Evolutionary conservation across 2,329 filamentous ascomycete species (phyloP), one percentile per base, ranked within the genome.

Genomic region (Talaromyces sp.): DNA sequence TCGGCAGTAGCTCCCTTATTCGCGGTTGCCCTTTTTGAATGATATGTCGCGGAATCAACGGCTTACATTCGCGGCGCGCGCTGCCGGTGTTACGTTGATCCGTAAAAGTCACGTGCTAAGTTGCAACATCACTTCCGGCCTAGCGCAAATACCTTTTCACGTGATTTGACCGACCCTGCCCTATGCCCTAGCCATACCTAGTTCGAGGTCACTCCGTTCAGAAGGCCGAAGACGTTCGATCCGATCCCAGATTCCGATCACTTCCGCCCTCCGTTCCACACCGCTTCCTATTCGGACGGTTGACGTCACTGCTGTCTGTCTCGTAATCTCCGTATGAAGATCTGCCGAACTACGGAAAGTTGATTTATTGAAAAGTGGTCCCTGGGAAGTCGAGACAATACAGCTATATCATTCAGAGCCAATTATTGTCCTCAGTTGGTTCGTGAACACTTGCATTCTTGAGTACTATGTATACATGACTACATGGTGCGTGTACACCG

Each of bases 21-120:
- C 10, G 48, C 50, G 48, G 65, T 58, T 45, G 60, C 60, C 50
- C 56, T 66, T 67, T 63, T 56, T 50, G 59, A 57, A 33, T 59
- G 45, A 39, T 35, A n/a, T 22, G 33, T 39, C 48, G 39, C 56
- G 56, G 22, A 27, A 61, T 43, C 27, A 39, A 45, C 35, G 48
- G 33, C 37, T 41, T 43, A 35, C 14, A 60, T 56, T 60, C 33
- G 39, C 41, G 43, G 22, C 54, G 39, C 56, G 39, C 56, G 45
- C 11, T 60, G 27, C 33, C 64, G 64, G 64, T 24, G 7, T 24
- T 56, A 62, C 35, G 24, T 63, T 66, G 41, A 56, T 63, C 60
- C 60, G 50, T 2, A 11, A 1, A 13, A 56, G 37, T 50, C 64
- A 63, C 60, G 60, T 63, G 52, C 19, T 13, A 9, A 2, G 2